Percentiles rank a stretch among this genome's conserved stretches.
phyloP scores from a whole-genome alignment of 1,284 basidiomycete genomes.

The Mycena sp. region DNA sequence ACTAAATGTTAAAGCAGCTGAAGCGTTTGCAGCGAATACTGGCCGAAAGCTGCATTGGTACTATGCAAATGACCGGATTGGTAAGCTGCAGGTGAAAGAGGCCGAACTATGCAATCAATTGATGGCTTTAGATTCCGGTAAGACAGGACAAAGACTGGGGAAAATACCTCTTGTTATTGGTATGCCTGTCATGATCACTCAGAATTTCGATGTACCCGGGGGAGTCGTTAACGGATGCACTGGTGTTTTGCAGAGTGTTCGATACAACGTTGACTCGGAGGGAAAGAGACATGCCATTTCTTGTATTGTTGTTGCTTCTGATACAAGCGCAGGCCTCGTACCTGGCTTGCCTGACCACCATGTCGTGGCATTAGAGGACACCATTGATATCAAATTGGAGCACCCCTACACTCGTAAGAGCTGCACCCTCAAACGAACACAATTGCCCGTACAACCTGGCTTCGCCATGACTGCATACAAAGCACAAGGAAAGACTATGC shows the following conservation, averaged over 20 bases:
- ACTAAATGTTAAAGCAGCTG: constrained; percentile 35
- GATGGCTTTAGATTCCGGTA: not conserved
- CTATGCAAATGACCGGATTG: not conserved
- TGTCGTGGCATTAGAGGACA: not conserved
- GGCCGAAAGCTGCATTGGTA: constrained; percentile 4
- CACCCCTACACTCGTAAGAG: not conserved
- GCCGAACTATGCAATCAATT: not conserved
- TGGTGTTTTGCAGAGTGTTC: not conserved
- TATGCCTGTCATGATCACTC: not conserved
- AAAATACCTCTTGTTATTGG: constrained; percentile 3
- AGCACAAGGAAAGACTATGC: not conserved
- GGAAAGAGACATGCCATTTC: not conserved
- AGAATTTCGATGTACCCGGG: constrained; percentile 6
- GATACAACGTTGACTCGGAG: not conserved
- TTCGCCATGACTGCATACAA: not conserved
- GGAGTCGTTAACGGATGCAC: not conserved
- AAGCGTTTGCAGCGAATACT: constrained; percentile 33
- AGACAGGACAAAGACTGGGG: not conserved
- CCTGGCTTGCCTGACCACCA: not conserved
- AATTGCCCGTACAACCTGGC: not conserved
- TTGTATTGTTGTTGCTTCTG: not conserved
- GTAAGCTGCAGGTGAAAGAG: not conserved
- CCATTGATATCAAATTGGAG: not conserved
- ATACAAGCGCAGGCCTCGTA: not conserved
- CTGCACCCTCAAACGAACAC: not conserved